phyloP scores from a whole-genome alignment of 352 stramenopile species.

The Globisporangium barbulae region DNA sequence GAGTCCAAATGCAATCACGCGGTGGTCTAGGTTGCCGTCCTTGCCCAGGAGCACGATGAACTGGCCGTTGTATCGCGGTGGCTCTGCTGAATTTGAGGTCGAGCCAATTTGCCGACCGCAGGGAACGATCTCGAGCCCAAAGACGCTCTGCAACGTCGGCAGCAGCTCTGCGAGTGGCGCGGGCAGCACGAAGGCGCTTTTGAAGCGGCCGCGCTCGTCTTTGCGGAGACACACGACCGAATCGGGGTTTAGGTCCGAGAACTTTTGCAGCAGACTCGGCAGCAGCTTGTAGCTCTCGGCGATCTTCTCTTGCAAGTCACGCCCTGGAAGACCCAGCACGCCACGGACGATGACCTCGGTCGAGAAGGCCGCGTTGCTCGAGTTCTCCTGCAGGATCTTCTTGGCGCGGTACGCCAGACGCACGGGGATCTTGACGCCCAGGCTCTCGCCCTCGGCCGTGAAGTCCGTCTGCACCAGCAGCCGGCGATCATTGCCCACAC shows the following conservation, averaged over 20 bases:
- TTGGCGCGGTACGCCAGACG: conserved; percentile 22
- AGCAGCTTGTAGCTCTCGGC: conserved; percentile 85
- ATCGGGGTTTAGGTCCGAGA: conserved; percentile 66
- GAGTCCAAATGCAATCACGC: conserved; percentile 66
- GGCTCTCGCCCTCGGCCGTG: conserved; percentile 12
- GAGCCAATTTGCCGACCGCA: conserved; percentile 40
- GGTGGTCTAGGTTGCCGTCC: conserved; percentile 68
- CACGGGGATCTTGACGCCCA: conserved; percentile 23
- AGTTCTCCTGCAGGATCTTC: conserved; percentile 21
- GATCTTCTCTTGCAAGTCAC: conserved; percentile 66
- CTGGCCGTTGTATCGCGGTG: conserved; percentile 46
- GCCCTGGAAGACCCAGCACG: conserved; percentile 65
- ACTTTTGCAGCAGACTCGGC: conserved; percentile 65
- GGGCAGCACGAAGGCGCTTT: conserved; percentile 70
- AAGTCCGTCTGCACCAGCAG: conserved; percentile 12
- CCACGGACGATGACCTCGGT: conserved; percentile 73
- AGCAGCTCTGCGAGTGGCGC: conserved; percentile 45
- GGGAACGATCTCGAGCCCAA: conserved; percentile 69
- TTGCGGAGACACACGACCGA: conserved; percentile 64
- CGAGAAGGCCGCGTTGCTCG: conserved; percentile 57
- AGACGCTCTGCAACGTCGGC: conserved; percentile 57
- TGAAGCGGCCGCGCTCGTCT: conserved; percentile 57
- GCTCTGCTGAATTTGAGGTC: neutral
- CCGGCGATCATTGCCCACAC: neutral
- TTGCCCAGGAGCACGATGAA: conserved; percentile 57